Evolutionary conservation across 2,329 filamentous ascomycete species (phyloP), one percentile per base, ranked within the genome.

Genomic region (Paramyrothecium sp.): DNA sequence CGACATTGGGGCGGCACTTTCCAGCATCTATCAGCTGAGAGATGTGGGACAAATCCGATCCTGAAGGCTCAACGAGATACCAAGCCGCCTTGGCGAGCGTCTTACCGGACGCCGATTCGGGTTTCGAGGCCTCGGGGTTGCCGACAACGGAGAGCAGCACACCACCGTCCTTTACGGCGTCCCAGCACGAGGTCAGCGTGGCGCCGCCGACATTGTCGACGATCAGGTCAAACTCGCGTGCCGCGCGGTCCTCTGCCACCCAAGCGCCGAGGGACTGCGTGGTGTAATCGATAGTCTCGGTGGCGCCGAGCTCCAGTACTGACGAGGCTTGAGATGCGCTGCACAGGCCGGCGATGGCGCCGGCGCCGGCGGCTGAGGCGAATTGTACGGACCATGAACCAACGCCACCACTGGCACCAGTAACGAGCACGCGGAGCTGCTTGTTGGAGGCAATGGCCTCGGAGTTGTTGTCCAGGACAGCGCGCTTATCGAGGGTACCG

Each of bases 351-450:
- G 75, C 65, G 17, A 78, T 65, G n/a, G 61, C 64, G 2, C 68
- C 66, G 2, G 70, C 73, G 2, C 75, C 75, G 63, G 68, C 69
- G 3, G 60, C 57, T 10, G 66, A 64, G 1, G 75, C 75, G 20
- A 77, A 65, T 64, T 76, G 73, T 17, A 78, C 69, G 2, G 69
- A 64, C 68, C 72, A 78, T 33, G 68, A 67, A 16, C 76, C 76
- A 7, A 78, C 75, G 7, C 71, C 71, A 10, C 75, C 75, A 0
- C 68, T 67, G 0, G 73, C 75, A 3, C 69, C 76, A 3, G 75
- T 74, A 54, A 78, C 60, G 13, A 79, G 65, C n/a, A 78, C 68
- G 1, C 70, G 58, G 22, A 68, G 59, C 30, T 60, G 61, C 3
- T 55, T 58, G 50, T 77, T 76, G 19, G 53, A 38, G 13, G 59